phyloP scores from a whole-genome alignment of 2,329 filamentous ascomycete species.

The Paramyrothecium roridum region DNA sequence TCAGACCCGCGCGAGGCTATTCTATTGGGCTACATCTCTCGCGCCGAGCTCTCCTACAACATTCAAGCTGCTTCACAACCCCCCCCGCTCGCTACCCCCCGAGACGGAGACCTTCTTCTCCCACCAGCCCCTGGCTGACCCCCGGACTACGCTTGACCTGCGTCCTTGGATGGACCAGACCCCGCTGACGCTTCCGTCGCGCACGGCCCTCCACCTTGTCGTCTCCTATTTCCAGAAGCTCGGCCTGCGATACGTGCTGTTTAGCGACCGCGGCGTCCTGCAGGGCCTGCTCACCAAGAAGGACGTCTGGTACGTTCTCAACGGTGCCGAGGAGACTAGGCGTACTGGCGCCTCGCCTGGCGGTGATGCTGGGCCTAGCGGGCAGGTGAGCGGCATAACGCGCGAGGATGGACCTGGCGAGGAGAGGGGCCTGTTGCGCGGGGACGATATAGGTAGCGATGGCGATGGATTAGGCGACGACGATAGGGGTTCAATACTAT shows the following conservation, averaged over 20 bases:
- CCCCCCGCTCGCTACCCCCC: constrained; percentile 58
- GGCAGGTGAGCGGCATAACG: constrained; percentile 26
- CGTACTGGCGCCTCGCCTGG: constrained; percentile 29
- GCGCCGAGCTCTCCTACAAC: constrained; percentile 83
- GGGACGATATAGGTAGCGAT: constrained; percentile 27
- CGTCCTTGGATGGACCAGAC: constrained; percentile 99
- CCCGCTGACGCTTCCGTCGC: constrained; percentile 80
- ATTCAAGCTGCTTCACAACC: constrained; percentile 52
- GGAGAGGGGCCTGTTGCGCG: constrained; percentile 37
- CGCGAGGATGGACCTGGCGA: constrained; percentile 37
- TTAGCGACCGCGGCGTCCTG: constrained; percentile 76
- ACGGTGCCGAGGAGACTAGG: constrained; percentile 66
- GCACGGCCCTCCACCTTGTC: constrained; percentile 76
- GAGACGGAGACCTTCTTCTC: constrained; percentile 81
- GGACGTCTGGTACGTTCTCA: constrained; percentile 91
- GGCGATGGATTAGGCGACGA: constrained; percentile 11
- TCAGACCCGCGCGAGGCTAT: constrained; percentile 72
- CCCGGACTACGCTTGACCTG: constrained; percentile 75
- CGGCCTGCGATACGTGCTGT: constrained; percentile 85
- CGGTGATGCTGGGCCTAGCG: constrained; percentile 10
- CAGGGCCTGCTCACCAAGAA: constrained; percentile 93
- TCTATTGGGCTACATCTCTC: constrained; percentile 89
- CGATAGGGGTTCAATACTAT: constrained; percentile 19
- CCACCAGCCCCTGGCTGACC: constrained; percentile 78
- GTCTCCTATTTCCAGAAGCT: constrained; percentile 93